Evolutionary conservation across 192 early-diverging fungal genomes (phyloP).

Genomic region (Backusella liffmaniae): DNA sequence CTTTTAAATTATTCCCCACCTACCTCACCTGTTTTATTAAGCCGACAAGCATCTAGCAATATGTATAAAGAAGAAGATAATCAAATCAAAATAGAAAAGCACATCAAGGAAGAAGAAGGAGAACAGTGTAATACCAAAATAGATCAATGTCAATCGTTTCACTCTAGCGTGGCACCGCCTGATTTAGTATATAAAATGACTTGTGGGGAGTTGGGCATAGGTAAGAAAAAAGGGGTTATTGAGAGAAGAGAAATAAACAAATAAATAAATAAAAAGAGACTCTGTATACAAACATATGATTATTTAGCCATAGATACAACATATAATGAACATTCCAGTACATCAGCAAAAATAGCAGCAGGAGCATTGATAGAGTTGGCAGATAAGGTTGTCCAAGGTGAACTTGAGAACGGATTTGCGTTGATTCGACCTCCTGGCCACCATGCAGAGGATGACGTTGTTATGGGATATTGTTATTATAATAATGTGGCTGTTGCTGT

Average conservation of each 20-base stretch:
- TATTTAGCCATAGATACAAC: slow-evolving; percentile 31
- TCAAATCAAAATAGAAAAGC: slow-evolving; percentile 6
- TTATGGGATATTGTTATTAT: slow-evolving; percentile 74
- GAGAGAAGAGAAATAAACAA: neutral
- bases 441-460: slow-evolving; percentile 71
- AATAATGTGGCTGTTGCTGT: slow-evolving; percentile 81
- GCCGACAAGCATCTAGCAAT: neutral
- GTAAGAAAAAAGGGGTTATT: neutral
- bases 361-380: slow-evolving; percentile 22
- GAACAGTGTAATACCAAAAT: neutral
- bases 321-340: slow-evolving; percentile 24
- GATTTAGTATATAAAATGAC: slow-evolving; percentile 45
- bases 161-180: slow-evolving; percentile 28
- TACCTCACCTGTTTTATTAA: slow-evolving; percentile 7
- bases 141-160: neutral
- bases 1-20: slow-evolving; percentile 19
- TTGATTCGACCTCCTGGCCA: slow-evolving; percentile 75
- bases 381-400: slow-evolving; percentile 54
- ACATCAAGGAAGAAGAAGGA: slow-evolving; percentile 13
- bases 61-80: slow-evolving; percentile 10
- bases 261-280: too few relatives aligned
- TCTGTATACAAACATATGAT: neutral
- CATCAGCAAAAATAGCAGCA: slow-evolving; percentile 19
- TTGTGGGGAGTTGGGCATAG: slow-evolving; percentile 53
- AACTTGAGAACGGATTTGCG: slow-evolving; percentile 67